Evolutionary conservation across 2,329 filamentous ascomycete genomes (phyloP).

Genomic region (Microcyclospora pomicola): DNA sequence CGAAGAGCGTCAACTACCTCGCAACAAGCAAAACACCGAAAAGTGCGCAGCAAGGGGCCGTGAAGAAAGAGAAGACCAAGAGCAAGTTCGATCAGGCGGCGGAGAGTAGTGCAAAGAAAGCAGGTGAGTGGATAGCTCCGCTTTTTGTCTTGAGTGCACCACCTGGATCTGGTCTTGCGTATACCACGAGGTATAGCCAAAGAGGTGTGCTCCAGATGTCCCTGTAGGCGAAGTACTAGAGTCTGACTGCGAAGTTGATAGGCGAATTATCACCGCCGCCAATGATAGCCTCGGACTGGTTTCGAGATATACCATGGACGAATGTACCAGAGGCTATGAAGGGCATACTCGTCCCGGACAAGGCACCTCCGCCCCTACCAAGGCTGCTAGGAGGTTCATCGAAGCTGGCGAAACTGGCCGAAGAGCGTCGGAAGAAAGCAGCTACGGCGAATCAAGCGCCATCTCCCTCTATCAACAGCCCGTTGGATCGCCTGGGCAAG

Average conservation of each 20-base stretch:
- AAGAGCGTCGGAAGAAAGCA: constrained; percentile 70
- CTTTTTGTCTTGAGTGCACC: neutral
- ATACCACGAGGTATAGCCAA: neutral
- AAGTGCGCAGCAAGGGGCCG: constrained; percentile 13
- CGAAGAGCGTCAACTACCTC: constrained; percentile 70
- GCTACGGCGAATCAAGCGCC: constrained; percentile 26
- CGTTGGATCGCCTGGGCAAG: constrained; percentile 30
- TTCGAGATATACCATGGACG: constrained; percentile 76
- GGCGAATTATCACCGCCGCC: constrained; percentile 3
- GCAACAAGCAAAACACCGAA: constrained; percentile 30
- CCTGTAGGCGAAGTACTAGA: no score
- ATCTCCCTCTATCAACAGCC: constrained; percentile 12
- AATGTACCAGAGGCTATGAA: constrained; percentile 52
- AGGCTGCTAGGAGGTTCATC: constrained; percentile 75
- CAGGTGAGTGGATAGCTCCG: constrained; percentile 29
- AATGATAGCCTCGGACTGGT: constrained; percentile 47
- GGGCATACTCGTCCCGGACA: constrained; percentile 45
- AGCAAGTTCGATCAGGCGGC: constrained; percentile 36
- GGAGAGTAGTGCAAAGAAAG: constrained; percentile 26
- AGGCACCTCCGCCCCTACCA: constrained; percentile 43
- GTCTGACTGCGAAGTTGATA: no score
- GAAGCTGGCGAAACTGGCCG: constrained; percentile 81
- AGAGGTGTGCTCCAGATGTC: neutral
- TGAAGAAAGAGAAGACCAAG: constrained; percentile 27
- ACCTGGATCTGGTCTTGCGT: no score